phyloP scores from a whole-genome alignment of 1,284 basidiomycete species.

The Mycena citricolor region DNA sequence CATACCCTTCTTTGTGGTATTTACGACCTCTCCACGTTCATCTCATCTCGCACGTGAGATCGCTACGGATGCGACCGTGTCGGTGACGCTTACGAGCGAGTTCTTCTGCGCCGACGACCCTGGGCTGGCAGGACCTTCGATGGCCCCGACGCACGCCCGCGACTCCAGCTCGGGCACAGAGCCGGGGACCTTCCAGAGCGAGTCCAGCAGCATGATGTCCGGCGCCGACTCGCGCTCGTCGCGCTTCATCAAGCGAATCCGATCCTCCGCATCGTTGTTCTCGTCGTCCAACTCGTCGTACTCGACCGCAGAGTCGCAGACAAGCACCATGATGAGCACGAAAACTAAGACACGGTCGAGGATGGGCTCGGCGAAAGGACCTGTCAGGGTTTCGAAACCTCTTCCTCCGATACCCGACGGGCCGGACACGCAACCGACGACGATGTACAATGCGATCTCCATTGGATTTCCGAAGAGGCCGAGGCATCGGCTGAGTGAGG shows the following conservation, averaged over 20 bases:
- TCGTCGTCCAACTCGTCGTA: constrained; percentile 1
- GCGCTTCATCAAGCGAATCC: constrained; percentile 8
- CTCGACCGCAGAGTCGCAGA: too few species aligned
- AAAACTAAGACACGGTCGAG: too few species aligned
- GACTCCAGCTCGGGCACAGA: too few species aligned
- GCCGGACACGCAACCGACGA: too few species aligned
- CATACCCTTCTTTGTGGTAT: constrained; percentile 70
- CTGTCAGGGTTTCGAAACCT: too few species aligned
- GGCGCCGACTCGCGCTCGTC: constrained; percentile 3
- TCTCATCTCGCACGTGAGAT: constrained; percentile 57
- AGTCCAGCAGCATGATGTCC: neutral
- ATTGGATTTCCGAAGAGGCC: constrained; percentile 58
- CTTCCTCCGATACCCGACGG: constrained; percentile 12
- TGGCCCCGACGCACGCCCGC: too few species aligned
- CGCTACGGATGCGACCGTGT: constrained; percentile 65
- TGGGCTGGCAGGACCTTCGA: too few species aligned
- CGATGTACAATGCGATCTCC: constrained; percentile 10
- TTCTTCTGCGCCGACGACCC: constrained; percentile 46
- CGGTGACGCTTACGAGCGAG: constrained; percentile 59
- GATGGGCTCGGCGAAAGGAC: too few species aligned
- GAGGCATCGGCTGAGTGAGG: constrained; percentile 37
- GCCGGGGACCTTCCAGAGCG: too few species aligned
- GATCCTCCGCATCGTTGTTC: constrained; percentile 7
- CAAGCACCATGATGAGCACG: too few species aligned
- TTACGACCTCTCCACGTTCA: constrained; percentile 59